These are phyloP conservation scores for Acer saccharum DNA, from an alignment of 345 rosid genomes.

Conservation along the genomic window DNA sequence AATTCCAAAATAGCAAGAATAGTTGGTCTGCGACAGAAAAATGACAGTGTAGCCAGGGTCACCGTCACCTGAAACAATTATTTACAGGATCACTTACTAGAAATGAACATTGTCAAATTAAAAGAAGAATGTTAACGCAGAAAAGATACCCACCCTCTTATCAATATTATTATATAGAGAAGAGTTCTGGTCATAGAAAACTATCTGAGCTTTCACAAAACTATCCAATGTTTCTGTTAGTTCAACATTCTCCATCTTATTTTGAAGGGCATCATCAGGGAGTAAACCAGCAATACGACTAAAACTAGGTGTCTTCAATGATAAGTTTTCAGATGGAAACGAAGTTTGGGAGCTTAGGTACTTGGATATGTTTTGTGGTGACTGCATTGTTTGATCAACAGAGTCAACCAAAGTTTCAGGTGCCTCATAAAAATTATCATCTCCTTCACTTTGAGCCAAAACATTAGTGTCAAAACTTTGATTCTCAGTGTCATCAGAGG, in stretches of 20 bases:
- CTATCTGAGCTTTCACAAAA: constrained; percentile 93
- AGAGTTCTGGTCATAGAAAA: constrained; percentile 75
- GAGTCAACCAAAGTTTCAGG: constrained; percentile 76
- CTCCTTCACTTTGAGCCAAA: constrained; percentile 68
- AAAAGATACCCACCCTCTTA: constrained; percentile 55
- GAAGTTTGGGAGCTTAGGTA: constrained; percentile 24
- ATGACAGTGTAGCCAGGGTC: constrained; percentile 83
- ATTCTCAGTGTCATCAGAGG: constrained; percentile 41
- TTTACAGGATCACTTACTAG: constrained; percentile 14
- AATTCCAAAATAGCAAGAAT: constrained; percentile 93
- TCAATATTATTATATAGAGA: constrained; percentile 68
- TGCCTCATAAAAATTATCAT: constrained; percentile 89
- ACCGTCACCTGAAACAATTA: constrained; percentile 64
- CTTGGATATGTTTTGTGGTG: constrained; percentile 30
- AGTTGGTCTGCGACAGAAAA: constrained; percentile 95
- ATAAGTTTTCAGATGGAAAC: constrained; percentile 29
- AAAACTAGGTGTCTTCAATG: constrained; percentile 74
- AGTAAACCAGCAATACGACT: constrained; percentile 71
- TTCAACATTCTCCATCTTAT: constrained; percentile 42
- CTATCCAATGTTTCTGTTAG: constrained; percentile 60
- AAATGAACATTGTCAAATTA: background rate
- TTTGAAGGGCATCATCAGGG: constrained; percentile 49
- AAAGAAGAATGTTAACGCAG: constrained; percentile 15
- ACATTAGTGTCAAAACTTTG: constrained; percentile 39
- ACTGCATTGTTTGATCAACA: constrained; percentile 36